Percentiles rank a stretch among this genome's conserved stretches.
Evolutionary conservation across 169 alveolate species (phyloP).

Genomic region (Sarcocystis neurona): DNA sequence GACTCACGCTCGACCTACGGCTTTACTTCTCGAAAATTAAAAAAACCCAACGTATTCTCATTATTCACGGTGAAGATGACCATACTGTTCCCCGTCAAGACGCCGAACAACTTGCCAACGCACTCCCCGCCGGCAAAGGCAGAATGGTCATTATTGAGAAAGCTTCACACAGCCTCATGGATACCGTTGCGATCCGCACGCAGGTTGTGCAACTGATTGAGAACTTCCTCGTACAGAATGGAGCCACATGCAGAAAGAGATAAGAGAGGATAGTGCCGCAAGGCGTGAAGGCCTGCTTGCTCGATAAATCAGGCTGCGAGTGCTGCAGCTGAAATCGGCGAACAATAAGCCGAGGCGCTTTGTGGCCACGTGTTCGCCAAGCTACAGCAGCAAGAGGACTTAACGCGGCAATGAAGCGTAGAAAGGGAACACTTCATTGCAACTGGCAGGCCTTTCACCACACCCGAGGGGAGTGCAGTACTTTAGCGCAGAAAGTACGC

Average conservation of each 20-base stretch:
- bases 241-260: background rate
- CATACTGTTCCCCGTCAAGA: slow-evolving; percentile 1
- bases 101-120: background rate
- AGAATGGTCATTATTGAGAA: background rate
- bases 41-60: background rate
- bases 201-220: background rate
- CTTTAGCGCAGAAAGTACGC: too few relatives aligned
- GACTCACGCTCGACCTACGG: slow-evolving; percentile 22
- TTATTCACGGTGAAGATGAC: slow-evolving; percentile 9
- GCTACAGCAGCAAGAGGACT: too few relatives aligned
- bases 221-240: slow-evolving; percentile 2
- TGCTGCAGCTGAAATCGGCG: too few relatives aligned
- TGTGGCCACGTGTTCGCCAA: too few relatives aligned
- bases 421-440: too few relatives aligned
- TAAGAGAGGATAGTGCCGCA: too few relatives aligned
- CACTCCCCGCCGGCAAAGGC: background rate
- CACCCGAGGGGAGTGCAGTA: too few relatives aligned
- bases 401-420: too few relatives aligned
- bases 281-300: too few relatives aligned
- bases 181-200: background rate
- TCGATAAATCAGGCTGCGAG: too few relatives aligned
- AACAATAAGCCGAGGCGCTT: too few relatives aligned
- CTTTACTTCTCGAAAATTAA: slow-evolving; percentile 2
- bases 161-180: background rate
- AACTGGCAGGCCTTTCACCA: too few relatives aligned